Evolutionary conservation across 1,139 yeast genomes (phyloP).

Genomic region (Zygosaccharomyces pseudobailii): DNA sequence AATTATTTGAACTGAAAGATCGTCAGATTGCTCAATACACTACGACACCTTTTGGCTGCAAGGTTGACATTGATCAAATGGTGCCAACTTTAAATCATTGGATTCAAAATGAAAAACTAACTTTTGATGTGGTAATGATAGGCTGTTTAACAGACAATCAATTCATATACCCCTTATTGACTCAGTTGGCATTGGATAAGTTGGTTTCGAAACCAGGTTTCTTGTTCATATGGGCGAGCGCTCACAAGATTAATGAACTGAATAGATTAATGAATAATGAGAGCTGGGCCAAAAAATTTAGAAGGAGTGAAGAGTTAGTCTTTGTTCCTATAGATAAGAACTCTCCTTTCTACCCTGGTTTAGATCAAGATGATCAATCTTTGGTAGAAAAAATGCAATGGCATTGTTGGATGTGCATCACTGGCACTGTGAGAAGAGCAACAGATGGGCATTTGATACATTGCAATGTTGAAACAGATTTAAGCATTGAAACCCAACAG

Average conservation of each 20-base stretch:
- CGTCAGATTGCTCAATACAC: conserved; percentile 48
- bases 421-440: conserved; percentile 86
- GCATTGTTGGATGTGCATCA: conserved; percentile 98
- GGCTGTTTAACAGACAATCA: conserved; percentile 79
- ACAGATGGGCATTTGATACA: conserved; percentile 81
- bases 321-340: conserved; percentile 58
- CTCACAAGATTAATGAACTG: conserved; percentile 61
- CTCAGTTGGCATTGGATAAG: conserved; percentile 63
- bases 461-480: conserved; percentile 88
- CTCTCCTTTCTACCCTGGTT: conserved; percentile 57
- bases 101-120: conserved; percentile 51
- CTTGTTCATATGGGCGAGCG: conserved; percentile 80
- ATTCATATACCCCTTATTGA: conserved; percentile 53
- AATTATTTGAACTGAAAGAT: conserved; percentile 57
- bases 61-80: conserved; percentile 50
- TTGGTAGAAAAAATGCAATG: conserved; percentile 58
- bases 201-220: conserved; percentile 83
- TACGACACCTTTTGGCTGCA: conserved; percentile 60
- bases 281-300: conserved; percentile 65
- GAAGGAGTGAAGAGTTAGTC: conserved; percentile 83
- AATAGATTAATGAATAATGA: conserved; percentile 53
- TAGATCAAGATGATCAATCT: conserved; percentile 42
- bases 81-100: conserved; percentile 54
- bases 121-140: conserved; percentile 87
- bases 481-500: conserved; percentile 53